phyloP scores from a whole-genome alignment of 345 rosid species.

The Syzygium jambos region DNA sequence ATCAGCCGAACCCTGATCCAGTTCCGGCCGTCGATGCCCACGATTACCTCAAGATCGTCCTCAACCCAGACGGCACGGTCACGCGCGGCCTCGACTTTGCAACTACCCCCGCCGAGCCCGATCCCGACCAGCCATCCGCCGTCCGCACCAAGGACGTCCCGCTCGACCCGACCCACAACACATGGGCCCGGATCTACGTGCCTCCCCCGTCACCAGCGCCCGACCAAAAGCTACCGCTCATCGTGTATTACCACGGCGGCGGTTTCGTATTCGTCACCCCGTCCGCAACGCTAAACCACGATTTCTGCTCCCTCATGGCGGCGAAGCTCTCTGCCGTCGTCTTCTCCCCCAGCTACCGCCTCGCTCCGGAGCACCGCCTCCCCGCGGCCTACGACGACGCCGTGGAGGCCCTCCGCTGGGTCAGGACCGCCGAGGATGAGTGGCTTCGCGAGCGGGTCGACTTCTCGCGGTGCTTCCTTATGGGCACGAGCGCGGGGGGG shows the following conservation, averaged over 20 bases:
- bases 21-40: background rate
- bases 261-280: slow-evolving; percentile 9
- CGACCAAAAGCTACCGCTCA: slow-evolving; percentile 19
- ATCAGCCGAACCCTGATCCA: background rate
- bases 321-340: slow-evolving; percentile 15
- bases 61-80: background rate
- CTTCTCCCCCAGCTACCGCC: slow-evolving; percentile 21
- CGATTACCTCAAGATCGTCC: background rate
- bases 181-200: slow-evolving; percentile 2
- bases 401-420: slow-evolving; percentile 11
- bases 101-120: background rate
- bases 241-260: slow-evolving; percentile 27
- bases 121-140: background rate
- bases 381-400: slow-evolving; percentile 14
- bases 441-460: slow-evolving; percentile 6
- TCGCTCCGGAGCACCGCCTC: slow-evolving; percentile 15
- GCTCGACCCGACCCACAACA: background rate
- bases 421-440: background rate
- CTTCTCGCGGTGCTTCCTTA: slow-evolving; percentile 1
- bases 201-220: slow-evolving; percentile 2
- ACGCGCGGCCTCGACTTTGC: background rate
- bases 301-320: slow-evolving; percentile 5
- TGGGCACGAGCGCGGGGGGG: slow-evolving; percentile 2
- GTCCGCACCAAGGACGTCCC: slow-evolving; percentile 4
- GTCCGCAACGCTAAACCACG: background rate